A percentile compares a stretch with the other conserved stretches of the same genome.
Evolutionary conservation across 1,284 basidiomycete species (phyloP).

Genomic region (Leccinum subspadiceum): DNA sequence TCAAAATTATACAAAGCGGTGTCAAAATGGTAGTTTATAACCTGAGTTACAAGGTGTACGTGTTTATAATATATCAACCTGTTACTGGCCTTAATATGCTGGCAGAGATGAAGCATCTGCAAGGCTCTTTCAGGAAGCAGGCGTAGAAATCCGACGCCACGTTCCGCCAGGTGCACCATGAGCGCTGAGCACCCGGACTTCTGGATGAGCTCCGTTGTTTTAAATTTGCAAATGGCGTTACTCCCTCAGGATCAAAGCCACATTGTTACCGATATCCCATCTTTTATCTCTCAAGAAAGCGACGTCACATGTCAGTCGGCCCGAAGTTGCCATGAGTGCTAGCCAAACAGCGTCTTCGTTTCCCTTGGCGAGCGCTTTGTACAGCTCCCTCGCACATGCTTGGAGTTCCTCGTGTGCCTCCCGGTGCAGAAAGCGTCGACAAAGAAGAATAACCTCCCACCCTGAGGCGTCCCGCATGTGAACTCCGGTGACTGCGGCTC

Average conservation of each 20-base stretch:
- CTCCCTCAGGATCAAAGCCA: conserved; percentile 41
- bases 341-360: conserved; percentile 86
- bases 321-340: conserved; percentile 58
- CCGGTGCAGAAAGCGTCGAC: conserved; percentile 71
- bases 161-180: conserved; percentile 34
- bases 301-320: conserved; percentile 40
- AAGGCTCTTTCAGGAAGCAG: conserved; percentile 72
- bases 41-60: conserved; percentile 91
- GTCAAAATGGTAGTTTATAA: conserved; percentile 95
- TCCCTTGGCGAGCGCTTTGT: conserved; percentile 52
- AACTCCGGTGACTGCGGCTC: conserved; percentile 59
- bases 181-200: conserved; percentile 7
- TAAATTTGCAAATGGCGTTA: conserved; percentile 7
- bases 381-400: conserved; percentile 61
- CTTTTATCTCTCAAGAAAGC: conserved; percentile 50
- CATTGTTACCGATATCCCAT: conserved; percentile 63
- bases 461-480: conserved; percentile 64
- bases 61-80: conserved; percentile 1
- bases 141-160: conserved; percentile 73
- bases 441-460: conserved; percentile 77
- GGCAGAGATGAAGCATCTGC: conserved; percentile 79
- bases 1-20: conserved; percentile 97
- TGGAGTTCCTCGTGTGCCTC: conserved; percentile 75
- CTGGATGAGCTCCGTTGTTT: background rate
- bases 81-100: background rate